Base-by-base conservation (phyloP, 768 basidiomycete species). In the Amanita muscaria region DNA sequence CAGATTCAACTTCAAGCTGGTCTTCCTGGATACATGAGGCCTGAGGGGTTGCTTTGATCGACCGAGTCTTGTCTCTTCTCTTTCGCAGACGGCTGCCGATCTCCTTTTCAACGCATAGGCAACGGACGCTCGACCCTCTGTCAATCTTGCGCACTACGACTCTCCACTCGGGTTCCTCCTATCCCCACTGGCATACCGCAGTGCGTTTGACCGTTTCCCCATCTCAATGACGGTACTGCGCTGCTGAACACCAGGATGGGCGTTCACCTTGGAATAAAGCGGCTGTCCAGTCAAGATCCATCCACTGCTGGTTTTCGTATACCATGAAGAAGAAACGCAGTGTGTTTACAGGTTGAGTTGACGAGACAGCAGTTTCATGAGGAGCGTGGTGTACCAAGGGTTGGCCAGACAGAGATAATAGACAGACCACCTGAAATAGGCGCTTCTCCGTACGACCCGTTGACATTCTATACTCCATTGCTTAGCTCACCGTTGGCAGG, bases 261-360 rank as follows among this genome's bases (percentile, higher is more conserved):
- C 91, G 80, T 56, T 97, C 92, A 14, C 76, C 76, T 0, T 92
- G 92, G 11, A 96, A 75, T 6, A 97, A 74, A 1, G 91, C 90
- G 3, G 88, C 85, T 2, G 92, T 94, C 88, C 88, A 97, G 63
- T 96, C 92, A 34, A 97, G 75, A 10, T 87, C 91, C 77, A 97
- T 79, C 92, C 92, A 97, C 92, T 92, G 75, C 64, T 96, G 91
- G 62, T 94, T 94, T 62, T 96, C 91, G 57, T 88, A 83, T 9
- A 93, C 64, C n/a, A 83, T 88, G 57, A 93, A 93, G 36, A 87
- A 72, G 66, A 93, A 92, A 16, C 84, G 79, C 25, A 84, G 62
- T 14, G 73, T 64, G 34, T 66, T 63, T 18, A 64, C 64, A 9
- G n/a, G 68, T 62, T 8, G 54, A 49, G 19, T 63, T 52, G 1